Evolutionary conservation across 352 stramenopile species (phyloP).

Genomic region (Phytophthora colocasiae): DNA sequence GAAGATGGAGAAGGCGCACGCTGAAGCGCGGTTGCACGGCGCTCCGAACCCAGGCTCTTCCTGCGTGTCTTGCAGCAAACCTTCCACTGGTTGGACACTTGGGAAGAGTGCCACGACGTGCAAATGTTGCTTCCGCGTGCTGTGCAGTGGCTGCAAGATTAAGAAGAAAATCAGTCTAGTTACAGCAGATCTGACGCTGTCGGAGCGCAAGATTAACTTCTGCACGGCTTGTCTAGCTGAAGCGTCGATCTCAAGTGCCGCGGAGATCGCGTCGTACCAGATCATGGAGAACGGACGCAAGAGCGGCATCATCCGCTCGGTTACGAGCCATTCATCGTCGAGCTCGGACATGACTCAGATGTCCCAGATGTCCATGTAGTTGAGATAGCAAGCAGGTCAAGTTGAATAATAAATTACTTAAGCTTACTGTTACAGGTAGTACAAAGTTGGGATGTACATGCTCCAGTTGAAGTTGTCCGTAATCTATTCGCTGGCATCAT

Average conservation of each 20-base stretch:
- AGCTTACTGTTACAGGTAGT: no score
- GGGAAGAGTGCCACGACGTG: slow-evolving; percentile 37
- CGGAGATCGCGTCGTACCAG: slow-evolving; percentile 37
- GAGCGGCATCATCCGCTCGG: slow-evolving; percentile 33
- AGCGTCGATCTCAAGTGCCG: slow-evolving; percentile 27
- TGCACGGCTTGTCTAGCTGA: slow-evolving; percentile 39
- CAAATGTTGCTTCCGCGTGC: slow-evolving; percentile 43
- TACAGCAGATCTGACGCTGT: slow-evolving; percentile 41
- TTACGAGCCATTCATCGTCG: slow-evolving; percentile 35
- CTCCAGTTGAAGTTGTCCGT: no score
- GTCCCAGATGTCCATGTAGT: slow-evolving; percentile 27
- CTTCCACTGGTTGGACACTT: slow-evolving; percentile 38
- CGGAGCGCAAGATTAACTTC: slow-evolving; percentile 46
- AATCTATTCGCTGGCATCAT: neutral
- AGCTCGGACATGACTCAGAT: slow-evolving; percentile 35
- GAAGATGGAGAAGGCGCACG: slow-evolving; percentile 52
- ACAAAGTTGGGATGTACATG: no score
- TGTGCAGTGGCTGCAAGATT: slow-evolving; percentile 45
- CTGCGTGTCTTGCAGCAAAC: slow-evolving; percentile 31
- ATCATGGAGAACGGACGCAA: slow-evolving; percentile 45
- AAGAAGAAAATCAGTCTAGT: slow-evolving; percentile 51
- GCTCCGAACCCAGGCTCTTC: slow-evolving; percentile 30
- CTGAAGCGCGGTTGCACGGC: slow-evolving; percentile 34
- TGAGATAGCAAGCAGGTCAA: slow-evolving; percentile 13
- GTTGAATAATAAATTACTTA: slow-evolving; percentile 37